A percentile compares a stretch with the other conserved stretches of the same genome.
These are phyloP conservation scores for Betula pendula DNA, from an alignment of 306 rosid genomes.

Conservation along the genomic window DNA sequence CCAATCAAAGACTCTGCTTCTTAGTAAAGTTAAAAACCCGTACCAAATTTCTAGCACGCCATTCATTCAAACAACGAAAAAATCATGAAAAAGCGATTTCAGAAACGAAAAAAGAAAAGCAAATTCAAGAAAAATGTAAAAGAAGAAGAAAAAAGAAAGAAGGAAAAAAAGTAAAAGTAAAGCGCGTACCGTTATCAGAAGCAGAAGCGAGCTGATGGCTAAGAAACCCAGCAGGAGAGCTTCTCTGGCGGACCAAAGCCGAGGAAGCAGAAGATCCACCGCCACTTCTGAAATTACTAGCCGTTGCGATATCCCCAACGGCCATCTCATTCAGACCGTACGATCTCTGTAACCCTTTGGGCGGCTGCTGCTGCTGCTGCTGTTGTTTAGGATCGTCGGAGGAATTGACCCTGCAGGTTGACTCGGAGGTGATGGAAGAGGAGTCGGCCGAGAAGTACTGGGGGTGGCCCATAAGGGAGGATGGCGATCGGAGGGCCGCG, in stretches of 20 bases:
- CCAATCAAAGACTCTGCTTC: not conserved
- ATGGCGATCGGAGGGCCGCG: constrained; percentile 31
- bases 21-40: not conserved
- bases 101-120: not conserved
- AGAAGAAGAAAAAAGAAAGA: too few relatives aligned
- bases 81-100: not conserved
- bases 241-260: constrained; percentile 74
- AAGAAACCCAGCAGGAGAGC: constrained; percentile 91
- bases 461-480: constrained; percentile 25
- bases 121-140: not conserved
- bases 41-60: too few relatives aligned
- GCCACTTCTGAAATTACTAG: constrained; percentile 11
- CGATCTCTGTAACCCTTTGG: constrained; percentile 34
- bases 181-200: constrained; percentile 37
- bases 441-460: constrained; percentile 45
- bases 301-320: constrained; percentile 28
- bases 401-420: constrained; percentile 39
- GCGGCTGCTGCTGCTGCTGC: not conserved
- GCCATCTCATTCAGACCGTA: constrained; percentile 41
- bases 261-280: constrained; percentile 36
- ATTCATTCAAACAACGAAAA: too few relatives aligned
- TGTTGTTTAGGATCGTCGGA: constrained; percentile 22
- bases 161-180: not conserved
- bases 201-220: constrained; percentile 42
- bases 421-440: constrained; percentile 41